Base-by-base conservation (phyloP, 257 asterid species). In the Fraxinus pennsylvanica region DNA sequence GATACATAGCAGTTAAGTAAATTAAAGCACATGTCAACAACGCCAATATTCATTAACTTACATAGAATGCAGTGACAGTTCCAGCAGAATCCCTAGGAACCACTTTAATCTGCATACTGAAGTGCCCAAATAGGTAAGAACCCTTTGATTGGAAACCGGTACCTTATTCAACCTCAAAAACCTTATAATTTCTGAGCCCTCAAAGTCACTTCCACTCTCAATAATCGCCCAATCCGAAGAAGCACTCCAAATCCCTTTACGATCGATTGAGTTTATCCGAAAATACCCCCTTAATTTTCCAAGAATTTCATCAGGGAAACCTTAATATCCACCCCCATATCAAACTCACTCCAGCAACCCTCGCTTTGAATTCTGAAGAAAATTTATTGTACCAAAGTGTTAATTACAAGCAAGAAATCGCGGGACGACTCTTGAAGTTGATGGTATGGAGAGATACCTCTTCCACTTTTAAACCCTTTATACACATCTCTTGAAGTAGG, bases 11-110 rank as follows among this genome's bases (percentile, higher is more conserved):
- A 25, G 27, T 25, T 25, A 0, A 41, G 4, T 9, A 41, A 43
- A 43, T 43, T 12, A 43, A 10, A 10, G 52, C 52, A 43, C 52
- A 10, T 2, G 4, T 43, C 17, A 43, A 10, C 3, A 43, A 43
- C 9, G 45, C 13, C 45, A 39, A 39, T 39, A 12, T 43, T 12
- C 52, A 43, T 43, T 43, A 4, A 68, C 91, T 83, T 80, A 90
- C 97, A 84, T 92, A 92, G 82, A 89, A 92, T 67, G 97, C 97
- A 68, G 97, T 92, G 21, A 92, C 97, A 35, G 97, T 92, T 68
- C 97, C 96, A 5, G 97, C 97, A 67, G 97, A 92, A 81, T 92
- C 97, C 30, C 96, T 96, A 71, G 87, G 83, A 72, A 92, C 97
- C 93, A 91, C 87, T 90, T 92, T 92, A 74, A 92, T 86, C 73